Evolutionary conservation across 1,139 yeast genomes (phyloP).

Genomic region (Blastobotrys serpentis): DNA sequence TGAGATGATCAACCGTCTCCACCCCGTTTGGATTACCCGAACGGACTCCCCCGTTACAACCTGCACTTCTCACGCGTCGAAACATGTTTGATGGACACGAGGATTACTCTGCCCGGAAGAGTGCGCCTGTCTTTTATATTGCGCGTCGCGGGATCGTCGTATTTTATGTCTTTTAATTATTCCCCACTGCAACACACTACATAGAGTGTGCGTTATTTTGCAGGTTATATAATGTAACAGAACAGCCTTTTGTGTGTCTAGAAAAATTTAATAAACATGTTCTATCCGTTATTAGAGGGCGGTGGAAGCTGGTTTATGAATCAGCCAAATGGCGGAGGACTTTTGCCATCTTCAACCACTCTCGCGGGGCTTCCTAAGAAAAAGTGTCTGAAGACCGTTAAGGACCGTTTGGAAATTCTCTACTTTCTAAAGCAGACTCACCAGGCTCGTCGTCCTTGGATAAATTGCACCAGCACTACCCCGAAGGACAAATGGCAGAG

Average conservation of each 20-base stretch:
- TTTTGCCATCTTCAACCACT: not conserved
- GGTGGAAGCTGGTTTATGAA: slow-evolving; percentile 8
- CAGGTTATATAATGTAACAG: too few relatives aligned
- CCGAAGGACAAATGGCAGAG: slow-evolving; percentile 16
- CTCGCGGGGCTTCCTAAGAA: slow-evolving; percentile 8
- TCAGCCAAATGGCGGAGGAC: not conserved
- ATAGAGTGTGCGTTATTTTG: too few relatives aligned
- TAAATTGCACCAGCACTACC: slow-evolving; percentile 13
- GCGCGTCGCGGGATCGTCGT: not conserved
- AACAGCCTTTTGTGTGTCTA: too few relatives aligned
- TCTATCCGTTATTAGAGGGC: slow-evolving; percentile 2
- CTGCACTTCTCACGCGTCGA: not conserved
- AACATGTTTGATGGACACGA: slow-evolving; percentile 8
- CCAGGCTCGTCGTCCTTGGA: slow-evolving; percentile 20
- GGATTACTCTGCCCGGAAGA: not conserved
- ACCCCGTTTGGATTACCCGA: too few relatives aligned
- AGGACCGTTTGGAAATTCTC: slow-evolving; percentile 13
- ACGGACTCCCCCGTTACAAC: not conserved
- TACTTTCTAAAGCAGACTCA: slow-evolving; percentile 17
- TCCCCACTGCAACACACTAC: too few relatives aligned
- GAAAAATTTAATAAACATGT: not conserved
- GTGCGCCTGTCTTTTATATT: not conserved
- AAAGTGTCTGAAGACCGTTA: slow-evolving; percentile 13
- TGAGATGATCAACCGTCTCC: not conserved
- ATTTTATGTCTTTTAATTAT: too few relatives aligned